phyloP scores from a whole-genome alignment of 164 flowering plant genomes.

The Magnolia sinica region DNA sequence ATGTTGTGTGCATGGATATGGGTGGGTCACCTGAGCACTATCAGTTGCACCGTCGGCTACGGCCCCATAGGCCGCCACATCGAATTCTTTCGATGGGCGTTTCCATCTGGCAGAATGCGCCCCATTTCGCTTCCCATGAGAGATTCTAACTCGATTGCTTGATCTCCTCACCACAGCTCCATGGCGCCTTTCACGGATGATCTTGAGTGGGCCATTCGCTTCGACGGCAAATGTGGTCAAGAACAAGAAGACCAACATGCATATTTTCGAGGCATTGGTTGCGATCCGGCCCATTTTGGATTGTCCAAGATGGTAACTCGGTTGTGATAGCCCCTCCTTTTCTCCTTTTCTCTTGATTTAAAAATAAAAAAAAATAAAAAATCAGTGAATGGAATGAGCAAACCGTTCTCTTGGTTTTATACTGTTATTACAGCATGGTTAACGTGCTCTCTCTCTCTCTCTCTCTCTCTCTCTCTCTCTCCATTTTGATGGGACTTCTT shows the following conservation, averaged over 20 bases:
- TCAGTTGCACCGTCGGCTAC: background rate
- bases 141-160: no score
- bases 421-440: no score
- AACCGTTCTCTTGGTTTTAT: no score
- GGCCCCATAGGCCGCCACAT: background rate
- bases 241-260: background rate
- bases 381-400: no score
- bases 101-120: background rate
- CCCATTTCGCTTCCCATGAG: background rate
- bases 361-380: no score
- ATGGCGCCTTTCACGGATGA: background rate
- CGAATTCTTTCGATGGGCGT: background rate
- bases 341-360: no score
- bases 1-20: background rate
- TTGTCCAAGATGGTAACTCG: no score
- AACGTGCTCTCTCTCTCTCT: no score
- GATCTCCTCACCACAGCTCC: background rate
- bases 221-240: background rate
- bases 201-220: background rate
- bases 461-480: no score
- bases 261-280: background rate
- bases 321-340: no score
- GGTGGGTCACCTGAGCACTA: background rate
- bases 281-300: background rate
- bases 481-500: no score